These are phyloP conservation scores for Amanita exitialis DNA, from an alignment of 768 basidiomycete genomes.

Conservation along the genomic window DNA sequence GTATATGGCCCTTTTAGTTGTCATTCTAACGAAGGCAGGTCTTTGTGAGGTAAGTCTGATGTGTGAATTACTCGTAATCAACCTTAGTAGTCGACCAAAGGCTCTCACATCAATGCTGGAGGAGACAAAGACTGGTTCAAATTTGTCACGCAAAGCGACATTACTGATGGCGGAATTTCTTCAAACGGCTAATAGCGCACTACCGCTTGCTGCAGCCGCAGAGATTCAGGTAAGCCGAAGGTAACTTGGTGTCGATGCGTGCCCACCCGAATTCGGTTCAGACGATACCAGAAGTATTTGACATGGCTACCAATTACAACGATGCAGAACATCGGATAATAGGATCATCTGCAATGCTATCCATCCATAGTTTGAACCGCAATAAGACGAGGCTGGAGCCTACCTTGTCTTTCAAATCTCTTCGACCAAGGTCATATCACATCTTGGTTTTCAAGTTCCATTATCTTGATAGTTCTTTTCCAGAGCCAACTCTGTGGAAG, in stretches of 20 bases:
- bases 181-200: slow-evolving; percentile 76
- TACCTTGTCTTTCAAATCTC: slow-evolving; percentile 31
- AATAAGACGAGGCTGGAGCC: slow-evolving; percentile 69
- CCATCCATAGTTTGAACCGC: slow-evolving; percentile 91
- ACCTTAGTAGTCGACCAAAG: slow-evolving; percentile 26
- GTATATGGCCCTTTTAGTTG: slow-evolving; percentile 77
- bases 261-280: too few species aligned
- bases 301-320: slow-evolving; percentile 74
- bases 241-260: not conserved
- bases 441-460: too few species aligned
- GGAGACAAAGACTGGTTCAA: slow-evolving; percentile 63
- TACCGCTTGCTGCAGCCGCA: slow-evolving; percentile 77
- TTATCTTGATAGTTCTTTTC: not conserved
- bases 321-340: slow-evolving; percentile 70
- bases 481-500: slow-evolving; percentile 77
- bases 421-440: slow-evolving; percentile 10
- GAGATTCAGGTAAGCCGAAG: slow-evolving; percentile 56
- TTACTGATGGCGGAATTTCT: slow-evolving; percentile 86
- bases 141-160: slow-evolving; percentile 82
- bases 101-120: slow-evolving; percentile 80
- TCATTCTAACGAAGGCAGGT: slow-evolving; percentile 81
- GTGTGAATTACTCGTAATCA: not conserved
- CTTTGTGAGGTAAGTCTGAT: slow-evolving; percentile 62
- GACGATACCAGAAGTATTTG: slow-evolving; percentile 68
- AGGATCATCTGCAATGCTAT: slow-evolving; percentile 75